Conservation (phyloP, 768 basidiomycete species). For the Steccherinum ochraceum region DNA sequence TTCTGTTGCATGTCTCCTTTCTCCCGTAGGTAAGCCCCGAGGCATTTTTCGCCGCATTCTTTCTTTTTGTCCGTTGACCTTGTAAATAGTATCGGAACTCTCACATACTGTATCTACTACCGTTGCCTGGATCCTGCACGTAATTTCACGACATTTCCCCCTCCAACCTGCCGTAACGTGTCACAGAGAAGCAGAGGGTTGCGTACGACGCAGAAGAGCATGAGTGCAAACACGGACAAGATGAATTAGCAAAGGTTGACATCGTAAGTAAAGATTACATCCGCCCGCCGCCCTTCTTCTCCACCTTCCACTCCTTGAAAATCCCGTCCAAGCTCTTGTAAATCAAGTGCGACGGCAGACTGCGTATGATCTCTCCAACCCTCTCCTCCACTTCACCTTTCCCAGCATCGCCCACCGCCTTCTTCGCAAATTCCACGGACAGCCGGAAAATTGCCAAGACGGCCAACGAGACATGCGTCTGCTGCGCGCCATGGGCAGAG, state of each 20-base stretch:
- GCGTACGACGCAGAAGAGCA: no score
- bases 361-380: conserved; percentile 85
- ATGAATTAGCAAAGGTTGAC: no score
- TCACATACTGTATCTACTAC: not conserved
- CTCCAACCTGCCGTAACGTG: no score
- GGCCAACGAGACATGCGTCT: conserved; percentile 92
- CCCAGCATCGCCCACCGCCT: conserved; percentile 59
- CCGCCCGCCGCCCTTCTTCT: conserved; percentile 59
- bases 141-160: no score
- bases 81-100: not conserved
- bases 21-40: not conserved
- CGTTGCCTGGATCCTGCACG: no score
- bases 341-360: conserved; percentile 79
- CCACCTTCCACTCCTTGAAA: conserved; percentile 87
- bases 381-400: conserved; percentile 68
- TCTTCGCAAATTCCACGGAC: conserved; percentile 74
- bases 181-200: no score
- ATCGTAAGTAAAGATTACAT: no score
- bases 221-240: no score
- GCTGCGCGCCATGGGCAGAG: conserved; percentile 78
- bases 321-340: conserved; percentile 92
- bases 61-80: not conserved
- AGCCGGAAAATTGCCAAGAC: conserved; percentile 89
- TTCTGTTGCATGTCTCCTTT: not conserved
- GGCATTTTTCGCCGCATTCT: not conserved